Evolutionary conservation across 768 basidiomycete genomes (phyloP), one percentile per base, ranked within the genome.

Genomic region (Tylopilus intermedius): DNA sequence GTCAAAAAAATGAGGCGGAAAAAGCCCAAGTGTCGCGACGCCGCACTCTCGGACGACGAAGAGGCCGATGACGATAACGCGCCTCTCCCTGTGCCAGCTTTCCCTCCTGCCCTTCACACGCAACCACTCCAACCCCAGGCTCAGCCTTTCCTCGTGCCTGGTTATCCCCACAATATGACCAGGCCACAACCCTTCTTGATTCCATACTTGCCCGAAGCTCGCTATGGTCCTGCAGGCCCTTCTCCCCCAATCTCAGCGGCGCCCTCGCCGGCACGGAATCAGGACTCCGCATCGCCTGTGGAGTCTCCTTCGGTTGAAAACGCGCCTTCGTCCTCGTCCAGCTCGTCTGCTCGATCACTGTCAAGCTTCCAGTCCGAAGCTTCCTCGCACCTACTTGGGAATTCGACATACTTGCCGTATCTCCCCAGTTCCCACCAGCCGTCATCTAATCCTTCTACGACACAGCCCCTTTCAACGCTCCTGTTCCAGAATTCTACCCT

Each of bases 241-340:
- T 77, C 79, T 0, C 80, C 81, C 2, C 79, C 80, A 0, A 52
- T 79, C 32, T 81, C 82, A 0, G 74, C 74, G 14, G 77, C 77
- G 5, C 67, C 76, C 8, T 79, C 82, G 2, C 79, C 80, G 9
- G 67, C 67, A 2, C 57, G 64, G n/a, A 29, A 15, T 10, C 44
- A 35, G 5, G 2, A 22, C 4, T 59, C 62, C 18, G 46, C 53
- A 13, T 60, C 58, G 39, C 45, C 60, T 14, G 49, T 55, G 39
- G 54, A 33, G 7, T n/a, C 50, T 43, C 24, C 21, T 27, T 52
- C 47, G 8, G 49, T 52, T 3, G 38, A 38, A 38, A 38, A 38
- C n/a, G n/a, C 18, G 9, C 11, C 38, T n/a, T 51, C 55, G 5
- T 48, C 58, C 1, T 66, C 67, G 11, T 58, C 57, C 9, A 50